Base-by-base conservation (phyloP, 495 filamentous ascomycete genomes). In the Penicillium verhagenii region DNA sequence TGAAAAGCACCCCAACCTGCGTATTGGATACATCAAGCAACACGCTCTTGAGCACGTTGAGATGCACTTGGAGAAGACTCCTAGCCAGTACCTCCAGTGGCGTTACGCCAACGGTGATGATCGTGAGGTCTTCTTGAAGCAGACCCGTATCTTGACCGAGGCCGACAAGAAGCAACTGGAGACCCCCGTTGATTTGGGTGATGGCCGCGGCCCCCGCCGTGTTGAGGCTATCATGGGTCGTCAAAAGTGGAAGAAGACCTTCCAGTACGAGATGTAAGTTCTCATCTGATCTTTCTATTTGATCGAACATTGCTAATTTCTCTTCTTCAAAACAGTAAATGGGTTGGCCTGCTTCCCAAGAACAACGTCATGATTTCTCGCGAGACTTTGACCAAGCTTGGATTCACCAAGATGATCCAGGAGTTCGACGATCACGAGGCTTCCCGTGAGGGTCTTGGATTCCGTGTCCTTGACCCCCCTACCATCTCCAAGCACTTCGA, bases 21-120 rank as follows among this genome's bases (percentile, higher is more conserved):
- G 95, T 79, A 96, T 99, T 65, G 95, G 95, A 43, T 97, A 97
- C 79, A 96, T 97, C 80, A 96, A 97, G 78, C 95, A 99, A 75
- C 95, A 97, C 69, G 96, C 95, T 18, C 82, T 99, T 10, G 94
- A 99, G 79, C 94, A 97, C 82, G 93, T 99, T 10, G 92, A 97
- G 75, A 95, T 96, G 93, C 94, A 99, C 66, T 81, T 99, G 59
- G 94, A 99, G 70, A 97, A 97, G 83, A 99, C 94, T 4, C 94
- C 94, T 8, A 96, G 93, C 66, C 94, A 99, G 72, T 99, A 99
- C 66, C 81, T 99, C 28, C 93, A 97, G 77, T 99, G 94, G 94
- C 90, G 94, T 56, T 99, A 97, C 65, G 90, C 90, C 47, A 89
- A 96, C 66, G 94, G 94, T 60, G 93, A 96, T 59, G 94, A 99